Conservation (phyloP, 345 rosid genomes). For the Murraya paniculata region DNA sequence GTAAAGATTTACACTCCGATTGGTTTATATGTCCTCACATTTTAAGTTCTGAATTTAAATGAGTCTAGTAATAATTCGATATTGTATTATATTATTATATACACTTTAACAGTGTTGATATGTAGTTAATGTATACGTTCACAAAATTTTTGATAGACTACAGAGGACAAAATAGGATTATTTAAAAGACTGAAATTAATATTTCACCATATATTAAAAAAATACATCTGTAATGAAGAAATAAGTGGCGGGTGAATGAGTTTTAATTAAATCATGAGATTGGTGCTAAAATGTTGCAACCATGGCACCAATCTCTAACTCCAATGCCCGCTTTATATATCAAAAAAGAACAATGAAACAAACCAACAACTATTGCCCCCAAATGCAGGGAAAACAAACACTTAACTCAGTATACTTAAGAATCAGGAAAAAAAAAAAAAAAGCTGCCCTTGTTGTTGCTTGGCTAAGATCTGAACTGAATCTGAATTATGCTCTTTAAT, state of each 20-base stretch:
- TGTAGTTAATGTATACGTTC: background rate
- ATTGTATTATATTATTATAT: no score
- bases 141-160: background rate
- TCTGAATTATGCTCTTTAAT: background rate
- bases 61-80: background rate
- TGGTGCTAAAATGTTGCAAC: slow-evolving; percentile 8
- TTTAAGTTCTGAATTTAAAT: no score
- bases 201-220: background rate
- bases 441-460: slow-evolving; percentile 3
- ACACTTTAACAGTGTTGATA: background rate
- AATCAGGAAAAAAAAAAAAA: background rate
- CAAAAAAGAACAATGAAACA: slow-evolving; percentile 15
- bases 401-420: background rate
- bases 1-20: no score
- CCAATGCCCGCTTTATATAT: slow-evolving; percentile 16
- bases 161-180: background rate
- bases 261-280: slow-evolving; percentile 7
- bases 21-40: no score
- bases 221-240: slow-evolving; percentile 17
- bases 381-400: slow-evolving; percentile 35
- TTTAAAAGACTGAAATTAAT: background rate
- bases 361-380: slow-evolving; percentile 24
- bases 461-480: slow-evolving; percentile 7
- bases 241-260: background rate
- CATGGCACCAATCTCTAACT: slow-evolving; percentile 5